These are phyloP conservation scores for Taiwanofungus camphoratus DNA, from an alignment of 1,284 basidiomycete genomes.

Conservation along the genomic window DNA sequence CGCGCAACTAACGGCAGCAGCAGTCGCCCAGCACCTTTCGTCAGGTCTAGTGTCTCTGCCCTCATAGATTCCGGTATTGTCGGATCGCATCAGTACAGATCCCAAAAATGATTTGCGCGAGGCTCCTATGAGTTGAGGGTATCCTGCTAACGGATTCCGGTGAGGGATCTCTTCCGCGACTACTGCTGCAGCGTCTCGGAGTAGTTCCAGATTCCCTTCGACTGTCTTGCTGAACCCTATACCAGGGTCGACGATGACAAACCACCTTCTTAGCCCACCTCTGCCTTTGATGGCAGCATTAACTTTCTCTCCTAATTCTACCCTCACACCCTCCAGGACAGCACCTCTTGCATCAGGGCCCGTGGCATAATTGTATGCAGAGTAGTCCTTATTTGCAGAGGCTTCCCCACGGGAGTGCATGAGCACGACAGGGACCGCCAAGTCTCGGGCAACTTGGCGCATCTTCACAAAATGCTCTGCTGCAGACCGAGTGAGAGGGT, in stretches of 20 bases:
- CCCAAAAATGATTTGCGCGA: conserved; percentile 87
- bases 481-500: conserved; percentile 34
- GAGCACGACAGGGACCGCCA: conserved; percentile 71
- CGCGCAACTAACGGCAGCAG: conserved; percentile 73
- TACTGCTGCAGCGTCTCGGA: conserved; percentile 49
- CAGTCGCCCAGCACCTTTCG: conserved; percentile 78
- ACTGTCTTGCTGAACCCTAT: conserved; percentile 92
- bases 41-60: conserved; percentile 50
- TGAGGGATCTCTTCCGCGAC: conserved; percentile 34
- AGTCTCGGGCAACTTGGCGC: conserved; percentile 58
- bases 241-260: conserved; percentile 89
- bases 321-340: conserved; percentile 66
- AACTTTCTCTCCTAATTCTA: conserved; percentile 73
- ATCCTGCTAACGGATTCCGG: conserved; percentile 55
- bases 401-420: conserved; percentile 94
- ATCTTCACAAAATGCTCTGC: conserved; percentile 47
- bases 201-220: conserved; percentile 68
- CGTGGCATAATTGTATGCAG: conserved; percentile 36
- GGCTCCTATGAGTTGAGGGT: conserved; percentile 72
- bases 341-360: conserved; percentile 29
- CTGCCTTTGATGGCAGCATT: conserved; percentile 61
- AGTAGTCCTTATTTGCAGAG: conserved; percentile 67
- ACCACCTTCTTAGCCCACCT: conserved; percentile 83
- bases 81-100: conserved; percentile 42
- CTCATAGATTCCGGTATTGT: conserved; percentile 33